Evolutionary conservation across 805 yeast species (phyloP).

Genomic region (Metschnikowia dekortorum): DNA sequence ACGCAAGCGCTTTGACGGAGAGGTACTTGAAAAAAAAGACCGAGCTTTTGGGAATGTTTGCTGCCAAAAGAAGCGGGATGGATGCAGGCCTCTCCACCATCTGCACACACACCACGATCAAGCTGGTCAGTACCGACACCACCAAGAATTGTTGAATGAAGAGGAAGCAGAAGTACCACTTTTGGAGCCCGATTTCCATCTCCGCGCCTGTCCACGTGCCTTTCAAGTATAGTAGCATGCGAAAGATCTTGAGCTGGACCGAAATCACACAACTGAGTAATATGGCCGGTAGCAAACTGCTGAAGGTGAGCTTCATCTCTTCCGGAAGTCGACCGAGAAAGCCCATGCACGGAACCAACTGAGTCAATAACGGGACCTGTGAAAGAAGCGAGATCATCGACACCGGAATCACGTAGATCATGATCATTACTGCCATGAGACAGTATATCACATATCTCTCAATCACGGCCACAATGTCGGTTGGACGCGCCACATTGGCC

Average conservation of each 20-base stretch:
- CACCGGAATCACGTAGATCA: constrained; percentile 75
- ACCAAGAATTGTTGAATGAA: constrained; percentile 82
- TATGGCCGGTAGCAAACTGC: constrained; percentile 65
- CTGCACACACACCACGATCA: constrained; percentile 58
- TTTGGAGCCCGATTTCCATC: constrained; percentile 66
- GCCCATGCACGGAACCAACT: constrained; percentile 54
- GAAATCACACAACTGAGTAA: constrained; percentile 61
- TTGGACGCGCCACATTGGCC: constrained; percentile 49
- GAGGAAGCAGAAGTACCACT: constrained; percentile 72
- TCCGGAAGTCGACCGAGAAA: constrained; percentile 56
- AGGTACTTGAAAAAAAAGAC: constrained; percentile 80
- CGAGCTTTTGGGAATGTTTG: constrained; percentile 79
- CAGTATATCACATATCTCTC: constrained; percentile 46
- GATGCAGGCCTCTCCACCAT: constrained; percentile 67
- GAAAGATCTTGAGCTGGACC: constrained; percentile 54
- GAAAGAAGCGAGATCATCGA: constrained; percentile 74
- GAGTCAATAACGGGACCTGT: constrained; percentile 63
- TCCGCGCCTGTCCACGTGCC: constrained; percentile 60
- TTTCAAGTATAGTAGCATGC: constrained; percentile 49
- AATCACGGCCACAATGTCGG: constrained; percentile 30
- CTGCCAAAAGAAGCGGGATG: constrained; percentile 67
- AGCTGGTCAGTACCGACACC: constrained; percentile 78
- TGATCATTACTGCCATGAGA: constrained; percentile 45
- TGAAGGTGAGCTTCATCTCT: constrained; percentile 46
- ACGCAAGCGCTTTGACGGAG: constrained; percentile 68